A percentile compares a stretch with the other conserved stretches of the same genome.
These are phyloP conservation scores for Wickerhamomyces rabaulensis DNA, from an alignment of 805 yeast species.

Conservation along the genomic window DNA sequence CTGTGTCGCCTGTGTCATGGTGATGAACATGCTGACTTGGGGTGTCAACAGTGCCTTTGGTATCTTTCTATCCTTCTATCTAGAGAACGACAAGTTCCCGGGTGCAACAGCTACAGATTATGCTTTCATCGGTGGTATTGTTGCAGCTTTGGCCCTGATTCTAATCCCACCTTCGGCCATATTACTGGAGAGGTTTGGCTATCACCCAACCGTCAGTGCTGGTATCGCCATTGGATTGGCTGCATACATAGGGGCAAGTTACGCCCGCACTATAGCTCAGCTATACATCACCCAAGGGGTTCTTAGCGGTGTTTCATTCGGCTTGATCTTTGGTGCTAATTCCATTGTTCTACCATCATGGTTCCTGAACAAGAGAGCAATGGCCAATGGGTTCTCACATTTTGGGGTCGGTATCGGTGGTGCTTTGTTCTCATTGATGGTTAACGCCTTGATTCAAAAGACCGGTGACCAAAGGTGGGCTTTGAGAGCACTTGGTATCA, in stretches of 20 bases:
- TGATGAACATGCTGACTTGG: conserved; percentile 25
- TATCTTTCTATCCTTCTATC: conserved; percentile 45
- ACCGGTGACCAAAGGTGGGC: conserved; percentile 44
- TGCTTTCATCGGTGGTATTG: conserved; percentile 52
- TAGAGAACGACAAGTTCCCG: conserved; percentile 34
- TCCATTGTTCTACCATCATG: conserved; percentile 47
- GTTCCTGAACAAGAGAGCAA: conserved; percentile 44
- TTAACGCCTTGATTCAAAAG: conserved; percentile 35
- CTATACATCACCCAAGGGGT: conserved; percentile 51
- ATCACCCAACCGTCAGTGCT: conserved; percentile 29
- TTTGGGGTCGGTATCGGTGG: conserved; percentile 54
- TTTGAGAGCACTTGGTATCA: conserved; percentile 38
- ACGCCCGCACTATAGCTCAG: conserved; percentile 44
- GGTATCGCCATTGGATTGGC: conserved; percentile 40
- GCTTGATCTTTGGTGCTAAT: conserved; percentile 47
- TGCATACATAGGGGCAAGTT: conserved; percentile 49
- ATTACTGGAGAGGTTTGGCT: conserved; percentile 38
- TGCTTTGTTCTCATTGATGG: conserved; percentile 35
- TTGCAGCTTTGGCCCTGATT: conserved; percentile 45
- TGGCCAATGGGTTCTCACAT: conserved; percentile 44
- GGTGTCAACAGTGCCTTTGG: conserved; percentile 46
- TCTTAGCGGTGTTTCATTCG: conserved; percentile 44
- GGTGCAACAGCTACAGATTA: conserved; percentile 47
- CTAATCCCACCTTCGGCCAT: conserved; percentile 44
- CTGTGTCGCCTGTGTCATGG: conserved; percentile 30